These are phyloP conservation scores for Yamadazyma conglobata DNA, from an alignment of 1,139 yeast species.

Conservation along the genomic window DNA sequence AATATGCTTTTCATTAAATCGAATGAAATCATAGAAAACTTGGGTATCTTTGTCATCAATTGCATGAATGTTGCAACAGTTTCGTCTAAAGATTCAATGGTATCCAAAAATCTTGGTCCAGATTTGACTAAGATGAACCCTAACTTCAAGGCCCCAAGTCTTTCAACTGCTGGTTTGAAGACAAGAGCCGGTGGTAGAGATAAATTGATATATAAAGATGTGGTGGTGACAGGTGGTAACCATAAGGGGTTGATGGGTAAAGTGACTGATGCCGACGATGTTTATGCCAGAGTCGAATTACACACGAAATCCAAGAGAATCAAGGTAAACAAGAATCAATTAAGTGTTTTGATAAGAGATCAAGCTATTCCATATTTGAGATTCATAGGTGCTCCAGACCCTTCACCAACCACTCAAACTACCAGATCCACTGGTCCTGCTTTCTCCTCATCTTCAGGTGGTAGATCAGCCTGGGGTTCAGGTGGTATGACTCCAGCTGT, in stretches of 20 bases:
- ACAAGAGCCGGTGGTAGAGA: constrained; percentile 71
- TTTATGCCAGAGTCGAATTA: constrained; percentile 84
- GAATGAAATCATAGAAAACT: constrained; percentile 74
- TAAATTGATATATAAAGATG: constrained; percentile 75
- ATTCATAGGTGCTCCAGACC: constrained; percentile 54
- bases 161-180: constrained; percentile 51
- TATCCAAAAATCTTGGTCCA: constrained; percentile 53
- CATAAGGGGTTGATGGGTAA: constrained; percentile 94
- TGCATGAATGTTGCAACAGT: constrained; percentile 77
- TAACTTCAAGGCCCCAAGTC: constrained; percentile 47
- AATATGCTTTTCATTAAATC: constrained; percentile 76
- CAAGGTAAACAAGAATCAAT: constrained; percentile 74
- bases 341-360: constrained; percentile 66
- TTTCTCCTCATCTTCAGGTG: constrained; percentile 38
- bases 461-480: constrained; percentile 34
- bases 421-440: constrained; percentile 32
- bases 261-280: constrained; percentile 90
- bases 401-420: constrained; percentile 19
- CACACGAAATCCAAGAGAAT: constrained; percentile 89
- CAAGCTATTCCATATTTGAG: constrained; percentile 78
- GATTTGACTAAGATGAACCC: constrained; percentile 88
- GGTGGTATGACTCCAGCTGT: constrained; percentile 32
- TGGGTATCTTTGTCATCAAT: constrained; percentile 85
- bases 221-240: constrained; percentile 83
- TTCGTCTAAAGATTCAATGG: constrained; percentile 74